These are phyloP conservation scores for Pseudozyma sp. DNA, from an alignment of 1,284 basidiomycete species.

Conservation along the genomic window DNA sequence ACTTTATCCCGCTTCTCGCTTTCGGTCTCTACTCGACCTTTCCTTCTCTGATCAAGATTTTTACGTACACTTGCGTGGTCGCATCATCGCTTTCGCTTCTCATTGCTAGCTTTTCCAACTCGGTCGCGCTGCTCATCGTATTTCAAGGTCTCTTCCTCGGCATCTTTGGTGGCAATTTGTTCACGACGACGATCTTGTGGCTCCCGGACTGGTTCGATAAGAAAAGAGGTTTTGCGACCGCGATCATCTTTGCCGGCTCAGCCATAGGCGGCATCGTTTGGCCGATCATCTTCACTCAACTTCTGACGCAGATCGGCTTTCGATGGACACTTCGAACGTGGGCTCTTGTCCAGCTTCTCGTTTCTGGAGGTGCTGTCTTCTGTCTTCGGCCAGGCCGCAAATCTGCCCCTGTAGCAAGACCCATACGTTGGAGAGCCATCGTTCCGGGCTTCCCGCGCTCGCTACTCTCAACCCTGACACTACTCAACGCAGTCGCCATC, in stretches of 20 bases:
- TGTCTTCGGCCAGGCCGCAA: slow-evolving; percentile 24
- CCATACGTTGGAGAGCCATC: slow-evolving; percentile 27
- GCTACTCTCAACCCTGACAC: slow-evolving; percentile 15
- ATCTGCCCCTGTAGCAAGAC: background rate
- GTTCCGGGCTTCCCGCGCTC: slow-evolving; percentile 36
- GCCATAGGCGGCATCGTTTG: slow-evolving; percentile 58
- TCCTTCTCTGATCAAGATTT: slow-evolving; percentile 41
- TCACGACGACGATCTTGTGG: slow-evolving; percentile 55
- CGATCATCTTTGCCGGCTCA: slow-evolving; percentile 53
- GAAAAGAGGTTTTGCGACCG: slow-evolving; percentile 49
- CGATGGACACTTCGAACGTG: slow-evolving; percentile 53
- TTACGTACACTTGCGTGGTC: slow-evolving; percentile 36
- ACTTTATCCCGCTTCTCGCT: slow-evolving; percentile 53
- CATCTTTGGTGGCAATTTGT: slow-evolving; percentile 45
- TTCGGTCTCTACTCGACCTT: slow-evolving; percentile 48
- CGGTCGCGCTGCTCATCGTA: slow-evolving; percentile 43
- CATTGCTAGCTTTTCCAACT: slow-evolving; percentile 51
- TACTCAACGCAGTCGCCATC: slow-evolving; percentile 29
- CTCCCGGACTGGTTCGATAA: slow-evolving; percentile 58
- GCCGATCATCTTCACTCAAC: slow-evolving; percentile 47
- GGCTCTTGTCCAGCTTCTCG: slow-evolving; percentile 41
- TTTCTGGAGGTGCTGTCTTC: slow-evolving; percentile 33
- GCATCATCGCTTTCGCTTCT: slow-evolving; percentile 41
- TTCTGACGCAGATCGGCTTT: slow-evolving; percentile 49
- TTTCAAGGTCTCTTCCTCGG: slow-evolving; percentile 58